Percentiles rank a stretch among this genome's conserved stretches.
Evolutionary conservation across 345 rosid species (phyloP).

Genomic region (Brassica juncea): DNA sequence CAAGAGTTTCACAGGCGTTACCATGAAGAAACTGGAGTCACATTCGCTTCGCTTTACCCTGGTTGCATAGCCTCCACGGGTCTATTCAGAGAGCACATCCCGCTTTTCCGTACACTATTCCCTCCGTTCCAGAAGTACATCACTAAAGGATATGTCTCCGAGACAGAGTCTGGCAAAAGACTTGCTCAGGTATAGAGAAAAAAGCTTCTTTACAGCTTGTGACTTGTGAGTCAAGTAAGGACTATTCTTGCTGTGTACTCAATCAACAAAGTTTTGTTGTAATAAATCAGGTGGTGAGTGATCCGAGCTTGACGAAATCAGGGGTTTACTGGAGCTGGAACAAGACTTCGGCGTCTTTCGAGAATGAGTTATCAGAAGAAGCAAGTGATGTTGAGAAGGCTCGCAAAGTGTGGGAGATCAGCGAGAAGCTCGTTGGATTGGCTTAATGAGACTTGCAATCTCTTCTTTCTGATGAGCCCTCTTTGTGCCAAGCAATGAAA

Average conservation of each 20-base stretch:
- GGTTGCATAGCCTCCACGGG: slow-evolving; percentile 98
- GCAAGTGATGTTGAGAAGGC: slow-evolving; percentile 89
- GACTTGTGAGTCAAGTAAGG: background rate
- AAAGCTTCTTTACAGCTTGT: too few species aligned
- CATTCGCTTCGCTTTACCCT: slow-evolving; percentile 86
- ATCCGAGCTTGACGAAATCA: slow-evolving; percentile 93
- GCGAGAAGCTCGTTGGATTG: slow-evolving; percentile 95
- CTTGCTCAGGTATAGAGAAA: slow-evolving; percentile 53
- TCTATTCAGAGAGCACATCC: slow-evolving; percentile 94
- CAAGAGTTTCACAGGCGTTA: slow-evolving; percentile 92
- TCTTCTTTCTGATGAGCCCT: background rate
- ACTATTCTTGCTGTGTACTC: slow-evolving; percentile 13
- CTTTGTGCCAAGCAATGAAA: background rate
- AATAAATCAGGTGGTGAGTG: slow-evolving; percentile 69
- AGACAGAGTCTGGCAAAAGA: slow-evolving; percentile 85
- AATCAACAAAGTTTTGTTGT: background rate
- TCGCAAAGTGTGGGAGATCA: slow-evolving; percentile 85
- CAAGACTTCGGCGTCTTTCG: slow-evolving; percentile 84
- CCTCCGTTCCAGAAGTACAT: slow-evolving; percentile 98
- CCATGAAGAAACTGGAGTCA: slow-evolving; percentile 80
- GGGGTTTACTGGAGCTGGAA: slow-evolving; percentile 99
- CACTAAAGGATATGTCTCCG: slow-evolving; percentile 92
- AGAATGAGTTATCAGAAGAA: slow-evolving; percentile 89
- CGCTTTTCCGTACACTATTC: slow-evolving; percentile 82
- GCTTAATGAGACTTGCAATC: slow-evolving; percentile 44